phyloP scores from a whole-genome alignment of 2,329 filamentous ascomycete species.

The Hortaea werneckii region DNA sequence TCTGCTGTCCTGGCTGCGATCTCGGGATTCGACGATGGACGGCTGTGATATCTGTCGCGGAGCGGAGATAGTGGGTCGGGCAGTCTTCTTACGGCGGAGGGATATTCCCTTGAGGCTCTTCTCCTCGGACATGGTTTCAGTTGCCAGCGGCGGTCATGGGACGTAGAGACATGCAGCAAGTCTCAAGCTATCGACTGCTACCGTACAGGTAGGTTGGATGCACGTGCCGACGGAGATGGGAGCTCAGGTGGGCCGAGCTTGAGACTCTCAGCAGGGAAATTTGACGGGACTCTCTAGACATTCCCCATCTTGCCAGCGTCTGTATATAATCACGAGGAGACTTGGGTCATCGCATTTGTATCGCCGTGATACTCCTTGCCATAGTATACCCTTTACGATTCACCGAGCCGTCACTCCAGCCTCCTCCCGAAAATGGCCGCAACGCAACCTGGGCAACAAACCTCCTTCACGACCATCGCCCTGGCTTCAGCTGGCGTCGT shows the following conservation, averaged over 20 bases:
- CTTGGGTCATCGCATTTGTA: too few relatives aligned
- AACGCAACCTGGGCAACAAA: constrained; percentile 23
- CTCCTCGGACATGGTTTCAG: constrained; percentile 37
- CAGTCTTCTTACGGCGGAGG: constrained; percentile 50
- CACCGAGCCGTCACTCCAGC: neutral
- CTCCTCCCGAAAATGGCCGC: constrained; percentile 21
- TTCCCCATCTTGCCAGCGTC: too few relatives aligned
- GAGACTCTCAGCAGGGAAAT: neutral
- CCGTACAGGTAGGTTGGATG: too few relatives aligned
- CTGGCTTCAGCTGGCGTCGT: constrained; percentile 48
- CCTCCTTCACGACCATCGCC: constrained; percentile 49
- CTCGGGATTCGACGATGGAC: constrained; percentile 6
- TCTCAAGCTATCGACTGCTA: too few relatives aligned
- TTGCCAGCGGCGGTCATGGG: too few relatives aligned
- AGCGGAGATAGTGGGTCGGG: constrained; percentile 49
- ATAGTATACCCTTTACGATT: too few relatives aligned
- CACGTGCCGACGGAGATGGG: too few relatives aligned
- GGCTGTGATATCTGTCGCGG: constrained; percentile 41
- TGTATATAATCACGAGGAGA: too few relatives aligned
- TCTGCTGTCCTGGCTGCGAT: constrained; percentile 11
- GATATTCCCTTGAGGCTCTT: constrained; percentile 44
- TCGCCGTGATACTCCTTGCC: too few relatives aligned
- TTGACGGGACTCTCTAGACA: neutral
- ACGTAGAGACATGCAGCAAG: too few relatives aligned
- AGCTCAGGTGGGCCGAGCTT: too few relatives aligned